Base-by-base conservation (phyloP, 2,329 filamentous ascomycete genomes). In the Madurella mycetomatis region DNA sequence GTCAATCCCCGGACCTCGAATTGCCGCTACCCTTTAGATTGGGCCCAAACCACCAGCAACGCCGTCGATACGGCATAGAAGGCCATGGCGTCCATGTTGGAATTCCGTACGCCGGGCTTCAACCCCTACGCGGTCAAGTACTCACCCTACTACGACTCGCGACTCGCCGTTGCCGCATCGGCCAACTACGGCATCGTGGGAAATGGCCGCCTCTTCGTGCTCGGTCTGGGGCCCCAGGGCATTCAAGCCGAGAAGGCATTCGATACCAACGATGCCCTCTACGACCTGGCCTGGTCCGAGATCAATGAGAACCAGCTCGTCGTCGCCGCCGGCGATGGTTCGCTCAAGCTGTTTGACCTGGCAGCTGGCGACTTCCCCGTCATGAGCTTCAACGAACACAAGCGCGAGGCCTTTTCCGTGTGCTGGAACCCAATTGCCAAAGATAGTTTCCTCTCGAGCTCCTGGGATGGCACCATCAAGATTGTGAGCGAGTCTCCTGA, bases 91-190 rank as follows among this genome's bases (percentile, higher is more conserved):
- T 67, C 71, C 39, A 96, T 97, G 91, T 86, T 97, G 65, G 91
- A 96, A 74, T 97, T 89, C 75, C 87, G 89, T 60, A 97, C 94
- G 18, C 82, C 90, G 69, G 94, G 94, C 66, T 97, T 84, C 80
- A 96, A 97, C 72, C 92, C 92, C 66, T 96, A 95, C 74, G 90
- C 89, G 63, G 91, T 96, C 72, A 96, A 96, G 74, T 99, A 97
- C 79, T 97, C 92, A 53, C 94, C 94, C 7, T 99, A 96, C 77
- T 95, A 95, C 76, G 94, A 97, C 76, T 94, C 89, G 62, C 86
- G 92, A 60, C 84, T 99, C 60, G 92, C 92, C 54, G 91, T 96
- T 65, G 89, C 90, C 31, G 82, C 88, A 1, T 88, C 91, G n/a
- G 85, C 92, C 60, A 97, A 99, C 77, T 99, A 94, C 74, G 94